Evolutionary conservation across 129 eudicot species (phyloP), one percentile per base, ranked within the genome.

Genomic region (Arctium minus): DNA sequence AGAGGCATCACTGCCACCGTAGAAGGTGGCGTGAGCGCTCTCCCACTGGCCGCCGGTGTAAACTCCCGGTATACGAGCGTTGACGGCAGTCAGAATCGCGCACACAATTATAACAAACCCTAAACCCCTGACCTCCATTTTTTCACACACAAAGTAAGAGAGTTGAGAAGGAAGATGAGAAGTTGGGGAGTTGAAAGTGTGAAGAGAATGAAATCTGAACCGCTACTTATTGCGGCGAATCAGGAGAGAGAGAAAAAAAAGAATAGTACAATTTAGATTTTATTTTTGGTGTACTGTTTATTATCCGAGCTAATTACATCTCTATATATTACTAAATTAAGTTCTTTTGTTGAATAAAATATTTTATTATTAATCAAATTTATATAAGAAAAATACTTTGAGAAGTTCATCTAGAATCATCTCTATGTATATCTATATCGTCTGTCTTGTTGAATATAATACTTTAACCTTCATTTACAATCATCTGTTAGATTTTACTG

Each of bases 1-100:
- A 3, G 96, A 91, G 65, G 96, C 96, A 42, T 91, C 96, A 60
- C 78, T 83, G 81, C 96, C 96, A 33, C 96, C 96, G 72, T 91
- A 91, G 83, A 91, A 91, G 31, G 96, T 91, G 72, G 96, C 96
- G 69, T 91, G 96, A 48, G 96, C 96, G 73, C 33, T 87, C 76
- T 89, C 86, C 96, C 96, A 91, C 17, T 73, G 73, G 6, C 90
- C 92, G 18, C 88, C 92, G 35, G 79, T 83, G 90, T 91, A 89
- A 75, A 84, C 89, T 44, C 96, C 96, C 5, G 96, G 89, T 1
- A 91, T 80, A 38, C 88, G 86, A 76, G 88, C 92, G 39, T 86
- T 56, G 50, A 79, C 86, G 15, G 85, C 62, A 0, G 81, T 75
- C 7, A 86, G 38, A 30, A 80, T 56, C 1, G 82, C 18, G 15